A percentile compares a stretch with the other conserved stretches of the same genome.
These are phyloP conservation scores for Fonsecaea pugnacius DNA, from an alignment of 2,329 filamentous ascomycete genomes.

Conservation along the genomic window DNA sequence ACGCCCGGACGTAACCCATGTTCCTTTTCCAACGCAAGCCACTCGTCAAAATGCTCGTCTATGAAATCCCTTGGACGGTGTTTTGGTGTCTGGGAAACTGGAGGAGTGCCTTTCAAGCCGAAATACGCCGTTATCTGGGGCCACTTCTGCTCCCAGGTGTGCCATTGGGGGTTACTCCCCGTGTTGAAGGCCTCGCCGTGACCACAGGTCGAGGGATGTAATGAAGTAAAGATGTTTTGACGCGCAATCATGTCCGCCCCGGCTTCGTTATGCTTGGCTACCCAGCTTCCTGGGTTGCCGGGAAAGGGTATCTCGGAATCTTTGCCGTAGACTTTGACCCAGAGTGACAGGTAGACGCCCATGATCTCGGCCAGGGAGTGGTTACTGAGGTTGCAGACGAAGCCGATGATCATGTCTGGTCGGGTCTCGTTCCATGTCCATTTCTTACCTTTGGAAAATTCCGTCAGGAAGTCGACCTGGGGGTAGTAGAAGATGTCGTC, in stretches of 20 bases:
- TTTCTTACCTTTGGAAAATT: slow-evolving; percentile 36
- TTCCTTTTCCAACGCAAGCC: background rate
- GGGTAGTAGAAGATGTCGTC: slow-evolving; percentile 42
- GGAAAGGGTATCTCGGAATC: slow-evolving; percentile 39
- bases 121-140: no score
- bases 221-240: slow-evolving; percentile 40
- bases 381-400: slow-evolving; percentile 40
- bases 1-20: background rate
- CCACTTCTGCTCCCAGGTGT: no score
- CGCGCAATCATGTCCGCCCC: slow-evolving; percentile 39
- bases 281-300: slow-evolving; percentile 33
- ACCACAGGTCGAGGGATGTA: slow-evolving; percentile 35
- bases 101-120: background rate
- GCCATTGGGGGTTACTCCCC: slow-evolving; percentile 29
- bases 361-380: slow-evolving; percentile 40
- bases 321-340: slow-evolving; percentile 36
- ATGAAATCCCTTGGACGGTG: background rate
- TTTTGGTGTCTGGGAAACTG: background rate
- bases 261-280: slow-evolving; percentile 36
- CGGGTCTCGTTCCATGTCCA: slow-evolving; percentile 47
- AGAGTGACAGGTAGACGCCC: slow-evolving; percentile 41
- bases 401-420: slow-evolving; percentile 42
- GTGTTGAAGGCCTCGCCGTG: slow-evolving; percentile 39
- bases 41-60: background rate
- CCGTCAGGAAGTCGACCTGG: slow-evolving; percentile 35